phyloP scores from a whole-genome alignment of 78 protist species.

The Dictyostelium citrinum region DNA sequence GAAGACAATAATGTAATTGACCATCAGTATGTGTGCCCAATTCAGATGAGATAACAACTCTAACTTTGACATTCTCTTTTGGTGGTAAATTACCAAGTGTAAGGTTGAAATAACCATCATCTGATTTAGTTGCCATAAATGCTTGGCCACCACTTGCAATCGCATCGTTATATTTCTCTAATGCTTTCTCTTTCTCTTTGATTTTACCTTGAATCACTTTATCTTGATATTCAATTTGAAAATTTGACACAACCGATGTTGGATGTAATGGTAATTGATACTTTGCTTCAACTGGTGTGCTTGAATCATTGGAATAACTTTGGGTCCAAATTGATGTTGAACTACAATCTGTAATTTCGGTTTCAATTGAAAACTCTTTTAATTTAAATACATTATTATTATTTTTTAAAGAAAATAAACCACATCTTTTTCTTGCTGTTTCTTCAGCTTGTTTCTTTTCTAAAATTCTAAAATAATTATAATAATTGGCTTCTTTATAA shows the following conservation, averaged over 20 bases:
- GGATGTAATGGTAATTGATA: constrained; percentile 30
- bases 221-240: constrained; percentile 6
- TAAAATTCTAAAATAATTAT: constrained; percentile 11
- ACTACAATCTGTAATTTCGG: neutral
- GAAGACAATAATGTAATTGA: constrained; percentile 14
- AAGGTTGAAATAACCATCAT: neutral
- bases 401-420: neutral
- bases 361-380: neutral
- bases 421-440: neutral
- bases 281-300: neutral
- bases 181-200: constrained; percentile 31
- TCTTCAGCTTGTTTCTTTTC: neutral
- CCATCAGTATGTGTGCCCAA: constrained; percentile 23
- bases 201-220: constrained; percentile 1
- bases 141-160: constrained; percentile 65
- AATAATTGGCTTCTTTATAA: neutral
- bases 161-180: neutral
- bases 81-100: constrained; percentile 88
- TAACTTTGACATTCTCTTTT: neutral
- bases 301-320: neutral
- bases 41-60: constrained; percentile 76
- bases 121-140: constrained; percentile 6
- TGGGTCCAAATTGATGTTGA: neutral
- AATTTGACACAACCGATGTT: neutral
- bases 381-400: neutral